Evolutionary conservation across 2,329 filamentous ascomycete species (phyloP).

Genomic region (Zarea fungicola): DNA sequence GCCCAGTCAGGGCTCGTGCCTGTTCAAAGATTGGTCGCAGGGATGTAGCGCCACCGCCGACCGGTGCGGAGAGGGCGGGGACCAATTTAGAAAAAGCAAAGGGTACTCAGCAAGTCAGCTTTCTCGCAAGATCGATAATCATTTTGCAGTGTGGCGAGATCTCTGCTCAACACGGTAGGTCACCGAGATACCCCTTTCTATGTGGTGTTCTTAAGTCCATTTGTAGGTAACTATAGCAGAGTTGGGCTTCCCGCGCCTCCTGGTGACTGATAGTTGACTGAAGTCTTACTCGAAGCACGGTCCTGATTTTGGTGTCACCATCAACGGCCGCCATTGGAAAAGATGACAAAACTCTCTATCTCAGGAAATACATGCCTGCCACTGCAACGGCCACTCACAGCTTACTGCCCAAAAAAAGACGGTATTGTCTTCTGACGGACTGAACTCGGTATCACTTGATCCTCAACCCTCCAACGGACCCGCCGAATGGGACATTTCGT

Average conservation of each 20-base stretch:
- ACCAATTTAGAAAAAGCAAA: neutral
- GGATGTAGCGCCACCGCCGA: conserved; percentile 4
- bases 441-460: conserved; percentile 12
- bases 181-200: neutral
- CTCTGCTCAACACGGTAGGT: neutral
- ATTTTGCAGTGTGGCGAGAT: neutral
- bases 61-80: conserved; percentile 1
- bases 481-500: conserved; percentile 3
- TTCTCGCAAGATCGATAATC: neutral
- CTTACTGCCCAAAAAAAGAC: neutral
- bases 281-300: too few species aligned
- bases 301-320: too few species aligned
- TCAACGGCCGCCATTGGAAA: too few species aligned
- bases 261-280: too few species aligned
- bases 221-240: too few species aligned
- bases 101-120: neutral
- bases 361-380: too few species aligned
- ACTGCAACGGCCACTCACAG: neutral
- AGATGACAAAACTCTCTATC: too few species aligned
- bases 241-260: too few species aligned
- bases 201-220: neutral
- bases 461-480: neutral
- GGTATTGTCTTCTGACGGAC: conserved; percentile 11
- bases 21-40: conserved; percentile 6
- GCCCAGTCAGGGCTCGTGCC: neutral